Evolutionary conservation across 2,329 filamentous ascomycete genomes (phyloP), one percentile per base, ranked within the genome.

Genomic region (Penicillium sclerotigenum): DNA sequence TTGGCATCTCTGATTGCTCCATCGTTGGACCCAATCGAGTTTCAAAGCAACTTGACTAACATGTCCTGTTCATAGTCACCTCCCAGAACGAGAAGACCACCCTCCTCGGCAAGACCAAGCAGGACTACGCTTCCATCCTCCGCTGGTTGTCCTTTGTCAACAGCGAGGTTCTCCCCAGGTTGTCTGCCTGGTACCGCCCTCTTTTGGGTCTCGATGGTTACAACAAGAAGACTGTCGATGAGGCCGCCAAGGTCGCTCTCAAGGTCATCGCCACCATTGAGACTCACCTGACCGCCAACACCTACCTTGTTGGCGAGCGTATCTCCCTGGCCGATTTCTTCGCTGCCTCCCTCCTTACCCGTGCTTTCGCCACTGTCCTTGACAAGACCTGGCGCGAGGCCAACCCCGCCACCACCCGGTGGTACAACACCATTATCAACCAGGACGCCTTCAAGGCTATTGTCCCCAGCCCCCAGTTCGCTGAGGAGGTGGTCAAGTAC

Each of bases 21-120:
- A 60, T 53, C 43, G 38, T 36, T 57, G 52, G 36, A 56, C 50
- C 43, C 43, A 47, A 51, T 18, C 20, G 33, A 34, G 28, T 57
- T 38, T 55, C 36, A 54, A 51, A 46, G 55, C 53, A 54, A 45
- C 55, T 58, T 45, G 33, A 62, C 69, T 71, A 65, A 73, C 65
- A 22, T 34, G 49, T 56, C 59, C 58, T 65, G 58, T 48, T 48
- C 57, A 52, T 58, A 97, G 94, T 99, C 76, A 91, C 94, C 72
- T 97, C 94, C 70, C 94, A 99, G 83, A 99, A 99, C 79, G 94
- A 97, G 88, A 97, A 97, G 89, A 99, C 94, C 71, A 95, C 91
- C 68, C 91, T 99, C 66, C 87, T 99, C 71, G 94, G 94, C 75
- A 97, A 97, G 88, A 99, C 92, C 81, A 99, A 99, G 89, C 93